Base-by-base conservation (phyloP, 768 basidiomycete species). In the Candolleomyces aberdarensis region DNA sequence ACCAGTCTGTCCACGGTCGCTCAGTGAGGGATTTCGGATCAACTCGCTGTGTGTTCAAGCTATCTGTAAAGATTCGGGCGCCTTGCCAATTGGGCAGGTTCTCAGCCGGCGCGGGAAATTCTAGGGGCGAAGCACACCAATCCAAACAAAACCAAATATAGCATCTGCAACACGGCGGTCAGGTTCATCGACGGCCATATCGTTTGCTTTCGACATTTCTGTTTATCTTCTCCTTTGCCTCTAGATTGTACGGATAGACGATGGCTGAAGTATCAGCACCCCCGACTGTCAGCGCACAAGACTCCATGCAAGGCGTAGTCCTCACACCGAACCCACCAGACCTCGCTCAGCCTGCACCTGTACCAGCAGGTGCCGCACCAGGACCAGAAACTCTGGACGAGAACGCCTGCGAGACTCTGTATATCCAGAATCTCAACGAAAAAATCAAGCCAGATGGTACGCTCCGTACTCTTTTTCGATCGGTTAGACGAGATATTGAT, bases 401-500 rank as follows among this genome's bases (percentile, higher is more conserved):
- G 66, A 57, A 76, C 64, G 77, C 79, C 56, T 87, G 89, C 56
- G 95, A 97, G 74, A 97, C 95, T 5, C 81, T 97, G 26, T 98
- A 98, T 71, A 90, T 98, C 69, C 94, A 96, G 77, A 98, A 98
- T 75, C 75, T 98, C 66, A 97, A 98, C 71, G 95, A 98, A 78
- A 94, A 91, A 78, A 89, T 95, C 63, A 92, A 92, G 73, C 80
- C 92, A 41, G 86, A 87, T 58, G 87, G 89, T 88, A 50, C 47
- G 67, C 65, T 60, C n/a, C 53, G 13, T 43, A 9, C 19, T 52
- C 57, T 61, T 47, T 11, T 59, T 11, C 13, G 29, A 1, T 41
- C 31, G 11, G 2, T 36, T 36, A 36, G 36, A 36, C 22, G 9
- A 40, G 11, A 31, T 61, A 40, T 46, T 36, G 43, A 57, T 62